Percentiles rank a stretch among this genome's conserved stretches.
Conservation (phyloP, 2,329 filamentous ascomycete species). For the Sporothrix mexicana region DNA sequence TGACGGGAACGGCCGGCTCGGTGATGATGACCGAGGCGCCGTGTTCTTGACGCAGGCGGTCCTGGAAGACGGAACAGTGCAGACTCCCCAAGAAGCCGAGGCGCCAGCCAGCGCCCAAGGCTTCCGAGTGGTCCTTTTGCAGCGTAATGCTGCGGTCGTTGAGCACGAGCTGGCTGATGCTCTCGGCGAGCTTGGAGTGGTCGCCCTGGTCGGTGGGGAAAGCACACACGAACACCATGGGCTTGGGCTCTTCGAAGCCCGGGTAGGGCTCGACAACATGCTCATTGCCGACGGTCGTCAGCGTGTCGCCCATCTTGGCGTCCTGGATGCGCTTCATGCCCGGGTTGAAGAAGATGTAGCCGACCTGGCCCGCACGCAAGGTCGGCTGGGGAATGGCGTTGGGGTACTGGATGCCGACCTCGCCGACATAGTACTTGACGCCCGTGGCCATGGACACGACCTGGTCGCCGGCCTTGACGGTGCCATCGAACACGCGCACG, state of each 20-base stretch:
- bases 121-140: constrained; percentile 92
- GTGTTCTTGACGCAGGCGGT: constrained; percentile 91
- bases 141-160: constrained; percentile 95
- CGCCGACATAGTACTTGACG: constrained; percentile 88
- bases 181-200: constrained; percentile 86
- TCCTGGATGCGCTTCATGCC: constrained; percentile 98
- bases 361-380: constrained; percentile 89
- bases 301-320: constrained; percentile 94
- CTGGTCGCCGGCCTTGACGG: constrained; percentile 79
- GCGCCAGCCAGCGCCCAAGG: constrained; percentile 90
- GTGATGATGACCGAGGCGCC: constrained; percentile 96
- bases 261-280: constrained; percentile 78
- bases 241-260: constrained; percentile 95
- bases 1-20: constrained; percentile 91
- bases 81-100: constrained; percentile 94
- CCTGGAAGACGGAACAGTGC: constrained; percentile 98
- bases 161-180: constrained; percentile 88
- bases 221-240: constrained; percentile 98
- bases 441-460: constrained; percentile 88
- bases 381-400: constrained; percentile 79
- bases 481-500: constrained; percentile 89
- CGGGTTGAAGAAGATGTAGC: constrained; percentile 96
- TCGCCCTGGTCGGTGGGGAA: constrained; percentile 92
- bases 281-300: constrained; percentile 80
- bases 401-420: constrained; percentile 96